Percentiles rank a stretch among this genome's conserved stretches.
Evolutionary conservation across 306 rosid species (phyloP).

Genomic region (Vigna angularis): DNA sequence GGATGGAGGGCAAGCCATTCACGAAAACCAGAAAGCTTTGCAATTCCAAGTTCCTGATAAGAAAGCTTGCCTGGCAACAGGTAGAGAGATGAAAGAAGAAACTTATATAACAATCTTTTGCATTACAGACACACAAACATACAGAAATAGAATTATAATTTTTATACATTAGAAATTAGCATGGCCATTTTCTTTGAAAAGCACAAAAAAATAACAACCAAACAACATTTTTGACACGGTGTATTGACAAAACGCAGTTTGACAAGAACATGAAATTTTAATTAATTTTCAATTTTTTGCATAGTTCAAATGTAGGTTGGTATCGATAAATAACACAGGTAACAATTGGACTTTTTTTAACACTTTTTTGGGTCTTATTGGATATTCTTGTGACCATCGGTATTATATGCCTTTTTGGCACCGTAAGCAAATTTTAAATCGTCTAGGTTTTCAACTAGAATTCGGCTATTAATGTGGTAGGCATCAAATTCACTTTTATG

Average conservation of each 20-base stretch:
- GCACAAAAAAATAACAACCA: not conserved
- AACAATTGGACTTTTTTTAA: slow-evolving; percentile 13
- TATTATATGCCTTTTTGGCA: not conserved
- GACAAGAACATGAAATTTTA: not conserved
- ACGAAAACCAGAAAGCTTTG: slow-evolving; percentile 86
- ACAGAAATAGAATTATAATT: not conserved
- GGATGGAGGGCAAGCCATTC: slow-evolving; percentile 96
- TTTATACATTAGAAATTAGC: slow-evolving; percentile 2
- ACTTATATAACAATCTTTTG: slow-evolving; percentile 30
- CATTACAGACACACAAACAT: not conserved
- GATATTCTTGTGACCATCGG: not conserved
- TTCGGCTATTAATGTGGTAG: slow-evolving; percentile 16
- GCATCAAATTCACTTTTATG: slow-evolving; percentile 17
- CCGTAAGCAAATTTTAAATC: slow-evolving; percentile 17
- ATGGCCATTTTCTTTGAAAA: slow-evolving; percentile 21
- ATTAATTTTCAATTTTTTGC: not conserved
- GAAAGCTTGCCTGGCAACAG: slow-evolving; percentile 65
- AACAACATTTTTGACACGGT: slow-evolving; percentile 8
- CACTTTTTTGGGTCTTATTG: slow-evolving; percentile 2
- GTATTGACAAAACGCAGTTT: not conserved
- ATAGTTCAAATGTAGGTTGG: slow-evolving; percentile 9
- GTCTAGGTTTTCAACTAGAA: slow-evolving; percentile 8
- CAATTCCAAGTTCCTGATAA: slow-evolving; percentile 82
- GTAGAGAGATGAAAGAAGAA: slow-evolving; percentile 26
- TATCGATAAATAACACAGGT: slow-evolving; percentile 13